phyloP scores from a whole-genome alignment of 2,329 filamentous ascomycete species.

The Trichoderma hamatum region DNA sequence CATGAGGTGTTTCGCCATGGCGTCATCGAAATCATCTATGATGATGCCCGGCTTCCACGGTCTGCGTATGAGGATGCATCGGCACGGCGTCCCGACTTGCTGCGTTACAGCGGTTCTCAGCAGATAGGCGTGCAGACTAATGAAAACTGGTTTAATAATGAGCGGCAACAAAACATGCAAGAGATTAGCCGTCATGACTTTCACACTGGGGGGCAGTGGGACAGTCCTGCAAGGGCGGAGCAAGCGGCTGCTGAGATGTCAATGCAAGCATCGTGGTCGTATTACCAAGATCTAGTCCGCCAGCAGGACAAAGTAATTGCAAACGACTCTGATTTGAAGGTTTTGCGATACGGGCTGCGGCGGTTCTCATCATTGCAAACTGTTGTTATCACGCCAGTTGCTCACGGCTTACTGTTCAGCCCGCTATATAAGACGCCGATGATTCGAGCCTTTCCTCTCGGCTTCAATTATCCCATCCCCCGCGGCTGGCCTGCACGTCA shows the following conservation, averaged over 20 bases:
- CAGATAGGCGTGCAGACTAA: not conserved
- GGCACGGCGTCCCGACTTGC: not conserved
- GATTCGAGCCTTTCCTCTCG: slow-evolving; percentile 44
- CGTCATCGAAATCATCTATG: slow-evolving; percentile 1
- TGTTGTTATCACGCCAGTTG: slow-evolving; percentile 45
- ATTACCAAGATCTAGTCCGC: slow-evolving; percentile 40
- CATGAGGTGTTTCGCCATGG: not conserved
- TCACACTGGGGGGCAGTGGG: not conserved
- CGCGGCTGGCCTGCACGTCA: slow-evolving; percentile 19
- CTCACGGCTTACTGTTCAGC: slow-evolving; percentile 41
- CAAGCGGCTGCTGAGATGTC: not conserved
- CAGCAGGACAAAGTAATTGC: slow-evolving; percentile 39
- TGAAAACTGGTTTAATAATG: not conserved
- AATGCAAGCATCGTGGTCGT: slow-evolving; percentile 29
- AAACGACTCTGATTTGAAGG: slow-evolving; percentile 36
- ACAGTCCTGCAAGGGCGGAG: not conserved
- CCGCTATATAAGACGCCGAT: slow-evolving; percentile 48
- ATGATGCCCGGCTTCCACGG: slow-evolving; percentile 2
- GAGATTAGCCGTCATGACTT: not conserved
- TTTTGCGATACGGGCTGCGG: slow-evolving; percentile 39
- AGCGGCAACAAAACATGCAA: not conserved
- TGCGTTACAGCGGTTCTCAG: not conserved
- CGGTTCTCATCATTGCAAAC: slow-evolving; percentile 42
- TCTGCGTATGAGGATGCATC: not conserved
- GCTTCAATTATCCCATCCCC: slow-evolving; percentile 46